Evolutionary conservation across 2,329 filamentous ascomycete species (phyloP).

Genomic region (Botryotinia convoluta): DNA sequence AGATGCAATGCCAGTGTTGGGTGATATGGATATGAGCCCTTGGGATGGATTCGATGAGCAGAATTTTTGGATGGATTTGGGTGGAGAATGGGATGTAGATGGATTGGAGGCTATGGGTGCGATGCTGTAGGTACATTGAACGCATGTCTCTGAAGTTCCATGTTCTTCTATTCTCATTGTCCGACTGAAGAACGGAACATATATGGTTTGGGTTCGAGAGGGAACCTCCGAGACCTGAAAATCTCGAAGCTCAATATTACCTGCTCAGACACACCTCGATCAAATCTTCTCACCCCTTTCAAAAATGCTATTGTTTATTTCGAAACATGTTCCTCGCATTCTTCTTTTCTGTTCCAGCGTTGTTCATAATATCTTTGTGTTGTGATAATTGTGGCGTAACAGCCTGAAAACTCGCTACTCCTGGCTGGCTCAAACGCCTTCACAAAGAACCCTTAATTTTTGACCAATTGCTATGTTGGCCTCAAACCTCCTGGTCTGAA

Average conservation of each 20-base stretch:
- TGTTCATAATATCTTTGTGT: not conserved
- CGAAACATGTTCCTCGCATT: not conserved
- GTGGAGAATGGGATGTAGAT: constrained; percentile 5
- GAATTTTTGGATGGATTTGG: constrained; percentile 6
- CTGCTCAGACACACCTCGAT: not conserved
- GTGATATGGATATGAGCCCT: not conserved
- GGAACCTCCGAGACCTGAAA: not conserved
- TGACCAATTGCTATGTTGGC: fast-evolving
- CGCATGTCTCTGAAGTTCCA: not conserved
- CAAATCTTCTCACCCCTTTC: not conserved
- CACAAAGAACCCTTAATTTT: not conserved
- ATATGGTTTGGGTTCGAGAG: not conserved
- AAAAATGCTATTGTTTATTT: not conserved
- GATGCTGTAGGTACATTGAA: not conserved
- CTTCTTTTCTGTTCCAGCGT: not conserved
- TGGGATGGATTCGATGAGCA: not conserved
- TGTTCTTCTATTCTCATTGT: not conserved
- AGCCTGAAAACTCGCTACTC: not conserved
- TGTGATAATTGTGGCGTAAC: not conserved
- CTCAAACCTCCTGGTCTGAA: not conserved
- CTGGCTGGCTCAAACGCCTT: not conserved
- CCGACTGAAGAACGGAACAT: not conserved
- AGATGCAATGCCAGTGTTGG: not conserved
- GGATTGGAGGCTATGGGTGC: not conserved
- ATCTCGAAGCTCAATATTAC: not conserved